A percentile compares a stretch with the other conserved stretches of the same genome.
Evolutionary conservation across 371 early-diverging fungal species (phyloP).

Genomic region (Mortierella sp.): DNA sequence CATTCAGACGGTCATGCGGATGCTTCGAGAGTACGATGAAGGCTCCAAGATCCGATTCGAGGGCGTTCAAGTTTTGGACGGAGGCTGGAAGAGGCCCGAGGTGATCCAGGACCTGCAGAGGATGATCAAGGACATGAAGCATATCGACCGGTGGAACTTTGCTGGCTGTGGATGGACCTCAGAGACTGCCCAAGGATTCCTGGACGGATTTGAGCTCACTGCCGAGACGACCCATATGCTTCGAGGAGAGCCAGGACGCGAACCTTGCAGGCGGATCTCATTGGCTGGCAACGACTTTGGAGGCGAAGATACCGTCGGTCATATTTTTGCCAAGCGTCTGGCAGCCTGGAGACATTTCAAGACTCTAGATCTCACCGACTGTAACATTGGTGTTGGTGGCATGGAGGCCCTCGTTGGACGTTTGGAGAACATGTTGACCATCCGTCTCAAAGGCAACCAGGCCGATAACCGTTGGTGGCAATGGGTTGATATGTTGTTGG

Average conservation of each 20-base stretch:
- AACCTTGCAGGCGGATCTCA: slow-evolving; percentile 37
- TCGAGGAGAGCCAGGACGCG: slow-evolving; percentile 13
- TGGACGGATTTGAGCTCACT: slow-evolving; percentile 22
- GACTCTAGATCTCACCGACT: slow-evolving; percentile 40
- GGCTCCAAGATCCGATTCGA: slow-evolving; percentile 38
- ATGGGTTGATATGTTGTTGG: slow-evolving; percentile 41
- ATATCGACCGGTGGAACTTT: slow-evolving; percentile 45
- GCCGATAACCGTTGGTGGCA: slow-evolving; percentile 50
- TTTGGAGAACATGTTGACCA: slow-evolving; percentile 29
- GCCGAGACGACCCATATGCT: neutral
- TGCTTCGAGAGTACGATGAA: slow-evolving; percentile 39
- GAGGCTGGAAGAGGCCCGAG: slow-evolving; percentile 46
- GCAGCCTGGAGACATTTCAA: slow-evolving; percentile 29
- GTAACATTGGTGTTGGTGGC: slow-evolving; percentile 38
- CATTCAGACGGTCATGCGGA: slow-evolving; percentile 41
- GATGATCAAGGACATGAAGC: slow-evolving; percentile 36
- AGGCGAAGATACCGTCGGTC: slow-evolving; percentile 28
- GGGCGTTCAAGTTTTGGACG: slow-evolving; percentile 22
- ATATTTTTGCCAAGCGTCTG: slow-evolving; percentile 23
- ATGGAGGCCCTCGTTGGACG: slow-evolving; percentile 28
- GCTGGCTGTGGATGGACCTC: slow-evolving; percentile 44
- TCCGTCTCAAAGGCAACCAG: slow-evolving; percentile 37
- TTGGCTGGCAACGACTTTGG: slow-evolving; percentile 47
- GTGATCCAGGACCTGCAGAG: slow-evolving; percentile 37
- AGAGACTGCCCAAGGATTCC: slow-evolving; percentile 33